Percentiles rank a stretch among this genome's conserved stretches.
Conservation (phyloP, 225 moss, liverwort and hornwort species). For the Lunularia cruciata region DNA sequence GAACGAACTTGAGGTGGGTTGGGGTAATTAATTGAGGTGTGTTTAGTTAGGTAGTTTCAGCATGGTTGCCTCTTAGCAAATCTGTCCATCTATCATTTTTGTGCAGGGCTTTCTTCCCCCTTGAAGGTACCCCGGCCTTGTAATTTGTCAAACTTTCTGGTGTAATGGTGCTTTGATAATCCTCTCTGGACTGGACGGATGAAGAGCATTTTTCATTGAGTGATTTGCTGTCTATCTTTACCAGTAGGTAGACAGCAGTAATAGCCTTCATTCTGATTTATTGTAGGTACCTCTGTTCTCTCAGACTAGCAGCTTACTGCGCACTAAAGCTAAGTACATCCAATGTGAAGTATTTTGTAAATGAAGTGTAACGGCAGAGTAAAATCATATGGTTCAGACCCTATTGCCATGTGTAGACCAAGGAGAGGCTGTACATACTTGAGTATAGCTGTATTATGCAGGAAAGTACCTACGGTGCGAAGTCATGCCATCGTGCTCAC, state of each 20-base stretch:
- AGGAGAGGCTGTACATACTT: no score
- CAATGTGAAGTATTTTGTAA: no score
- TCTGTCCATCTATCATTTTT: slow-evolving; percentile 18
- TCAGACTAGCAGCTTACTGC: background rate
- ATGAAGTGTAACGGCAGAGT: no score
- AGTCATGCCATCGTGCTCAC: no score
- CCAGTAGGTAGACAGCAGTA: background rate
- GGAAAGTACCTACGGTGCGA: no score
- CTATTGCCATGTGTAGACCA: no score
- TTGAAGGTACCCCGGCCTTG: slow-evolving; percentile 16
- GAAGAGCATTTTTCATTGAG: background rate
- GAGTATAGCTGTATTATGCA: no score
- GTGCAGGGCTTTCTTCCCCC: slow-evolving; percentile 11
- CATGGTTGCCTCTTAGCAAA: slow-evolving; percentile 14
- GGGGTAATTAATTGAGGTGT: slow-evolving; percentile 20
- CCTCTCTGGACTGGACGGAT: background rate
- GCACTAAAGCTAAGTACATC: background rate
- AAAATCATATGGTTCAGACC: no score
- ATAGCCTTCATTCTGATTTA: background rate
- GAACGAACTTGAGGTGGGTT: slow-evolving; percentile 25
- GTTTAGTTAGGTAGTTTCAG: slow-evolving; percentile 23
- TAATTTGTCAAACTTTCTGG: slow-evolving; percentile 1
- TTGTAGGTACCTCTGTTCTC: slow-evolving; percentile 1
- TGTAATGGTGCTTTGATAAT: slow-evolving; percentile 8
- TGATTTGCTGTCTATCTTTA: background rate